Conservation (phyloP, 768 basidiomycete species). For the Tricholoma matsutake region DNA sequence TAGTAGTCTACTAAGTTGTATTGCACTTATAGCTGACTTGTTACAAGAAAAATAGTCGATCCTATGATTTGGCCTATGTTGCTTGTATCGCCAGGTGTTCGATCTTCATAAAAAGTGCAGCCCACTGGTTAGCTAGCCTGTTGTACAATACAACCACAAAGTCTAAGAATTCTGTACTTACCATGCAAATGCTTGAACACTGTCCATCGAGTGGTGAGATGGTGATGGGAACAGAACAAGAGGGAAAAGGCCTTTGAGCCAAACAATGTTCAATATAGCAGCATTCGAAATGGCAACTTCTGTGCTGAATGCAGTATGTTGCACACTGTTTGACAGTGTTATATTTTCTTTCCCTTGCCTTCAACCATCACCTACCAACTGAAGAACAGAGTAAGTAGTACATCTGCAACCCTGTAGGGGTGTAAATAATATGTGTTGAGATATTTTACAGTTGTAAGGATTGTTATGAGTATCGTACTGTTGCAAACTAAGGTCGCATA, state of each 20-base stretch:
- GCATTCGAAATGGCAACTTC: background rate
- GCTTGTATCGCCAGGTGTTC: background rate
- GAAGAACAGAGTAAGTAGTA: background rate
- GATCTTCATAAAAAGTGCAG: background rate
- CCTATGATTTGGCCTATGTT: background rate
- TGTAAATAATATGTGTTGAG: background rate
- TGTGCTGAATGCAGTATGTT: background rate
- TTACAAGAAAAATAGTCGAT: background rate
- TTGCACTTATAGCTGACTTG: background rate
- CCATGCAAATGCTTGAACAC: background rate
- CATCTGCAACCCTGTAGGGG: background rate
- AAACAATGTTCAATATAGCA: background rate
- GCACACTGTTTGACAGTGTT: background rate
- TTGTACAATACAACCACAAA: background rate
- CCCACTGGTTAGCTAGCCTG: background rate
- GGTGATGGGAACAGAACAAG: background rate
- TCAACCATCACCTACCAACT: background rate
- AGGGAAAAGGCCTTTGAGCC: background rate
- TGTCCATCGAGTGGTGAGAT: background rate
- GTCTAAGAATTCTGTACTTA: background rate
- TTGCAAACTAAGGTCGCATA: background rate
- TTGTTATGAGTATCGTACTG: background rate
- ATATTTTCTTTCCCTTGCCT: background rate
- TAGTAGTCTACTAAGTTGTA: background rate
- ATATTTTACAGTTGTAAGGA: background rate